These are phyloP conservation scores for Aquilaria agallochum DNA, from an alignment of 441 rosid species.

Conservation along the genomic window DNA sequence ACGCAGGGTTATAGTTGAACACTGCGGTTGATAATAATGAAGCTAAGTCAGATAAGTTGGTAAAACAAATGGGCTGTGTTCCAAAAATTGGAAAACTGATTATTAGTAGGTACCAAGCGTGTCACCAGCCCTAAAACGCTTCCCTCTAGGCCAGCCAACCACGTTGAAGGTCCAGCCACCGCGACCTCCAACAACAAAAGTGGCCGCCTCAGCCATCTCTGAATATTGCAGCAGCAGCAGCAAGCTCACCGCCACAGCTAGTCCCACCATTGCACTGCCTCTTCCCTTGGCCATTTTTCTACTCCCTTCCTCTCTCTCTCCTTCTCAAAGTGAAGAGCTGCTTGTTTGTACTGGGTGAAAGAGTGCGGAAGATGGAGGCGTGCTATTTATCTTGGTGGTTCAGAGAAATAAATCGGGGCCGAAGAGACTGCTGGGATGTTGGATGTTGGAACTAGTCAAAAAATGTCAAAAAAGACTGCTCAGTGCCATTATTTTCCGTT, in stretches of 20 bases:
- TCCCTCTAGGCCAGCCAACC: constrained; percentile 37
- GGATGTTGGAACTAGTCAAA: neutral
- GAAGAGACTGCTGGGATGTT: neutral
- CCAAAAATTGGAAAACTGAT: neutral
- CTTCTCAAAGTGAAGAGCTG: neutral
- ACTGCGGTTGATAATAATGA: constrained; percentile 25
- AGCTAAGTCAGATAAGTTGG: neutral
- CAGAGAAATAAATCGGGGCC: neutral
- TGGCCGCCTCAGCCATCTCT: constrained; percentile 29
- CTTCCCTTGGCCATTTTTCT: constrained; percentile 30
- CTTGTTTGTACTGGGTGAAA: neutral
- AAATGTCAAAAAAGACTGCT: neutral
- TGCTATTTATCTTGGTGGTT: constrained; percentile 8
- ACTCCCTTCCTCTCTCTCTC: too few relatives aligned
- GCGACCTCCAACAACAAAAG: constrained; percentile 36
- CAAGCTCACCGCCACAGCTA: constrained; percentile 16
- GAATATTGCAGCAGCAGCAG: constrained; percentile 13
- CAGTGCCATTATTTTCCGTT: constrained; percentile 3
- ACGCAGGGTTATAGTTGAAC: constrained; percentile 44
- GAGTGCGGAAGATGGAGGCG: neutral
- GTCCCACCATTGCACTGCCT: constrained; percentile 36
- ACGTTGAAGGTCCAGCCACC: constrained; percentile 42
- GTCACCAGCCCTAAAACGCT: constrained; percentile 44
- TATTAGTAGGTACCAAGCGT: constrained; percentile 31
- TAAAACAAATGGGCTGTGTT: too few relatives aligned